A percentile compares a stretch with the other conserved stretches of the same genome.
phyloP scores from a whole-genome alignment of 2,329 filamentous ascomycete species.

The Rhinocladiella similis region DNA sequence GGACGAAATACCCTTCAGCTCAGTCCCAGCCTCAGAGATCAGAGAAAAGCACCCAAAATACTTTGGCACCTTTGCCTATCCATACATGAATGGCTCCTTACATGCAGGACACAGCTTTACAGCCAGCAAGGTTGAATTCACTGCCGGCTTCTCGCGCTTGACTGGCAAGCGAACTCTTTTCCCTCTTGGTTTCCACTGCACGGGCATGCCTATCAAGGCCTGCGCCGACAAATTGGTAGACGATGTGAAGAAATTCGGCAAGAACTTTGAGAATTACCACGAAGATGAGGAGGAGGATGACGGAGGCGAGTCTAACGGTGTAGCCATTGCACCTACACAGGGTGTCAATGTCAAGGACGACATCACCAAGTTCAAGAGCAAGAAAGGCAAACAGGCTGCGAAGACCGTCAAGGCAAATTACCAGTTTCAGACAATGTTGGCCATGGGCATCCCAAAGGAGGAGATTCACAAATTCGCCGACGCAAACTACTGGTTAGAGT shows the following conservation, averaged over 20 bases:
- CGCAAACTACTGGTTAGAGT: slow-evolving; percentile 85
- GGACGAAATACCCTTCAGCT: slow-evolving; percentile 72
- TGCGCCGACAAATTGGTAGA: slow-evolving; percentile 91
- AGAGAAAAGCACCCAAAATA: slow-evolving; percentile 85
- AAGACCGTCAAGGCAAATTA: slow-evolving; percentile 95
- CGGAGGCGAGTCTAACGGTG: slow-evolving; percentile 46
- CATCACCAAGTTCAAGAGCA: slow-evolving; percentile 85
- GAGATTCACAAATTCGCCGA: slow-evolving; percentile 95
- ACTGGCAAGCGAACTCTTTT: slow-evolving; percentile 84
- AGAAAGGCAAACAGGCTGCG: slow-evolving; percentile 86
- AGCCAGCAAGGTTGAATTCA: slow-evolving; percentile 90
- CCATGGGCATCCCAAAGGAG: slow-evolving; percentile 79
- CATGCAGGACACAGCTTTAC: slow-evolving; percentile 94
- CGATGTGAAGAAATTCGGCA: slow-evolving; percentile 85
- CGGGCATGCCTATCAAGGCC: slow-evolving; percentile 97
- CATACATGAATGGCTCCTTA: slow-evolving; percentile 83
- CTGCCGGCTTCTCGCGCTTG: slow-evolving; percentile 82
- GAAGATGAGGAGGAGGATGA: slow-evolving; percentile 59
- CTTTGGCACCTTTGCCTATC: slow-evolving; percentile 77
- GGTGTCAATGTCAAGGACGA: slow-evolving; percentile 69
- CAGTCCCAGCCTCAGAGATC: slow-evolving; percentile 71
- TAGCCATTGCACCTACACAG: slow-evolving; percentile 61
- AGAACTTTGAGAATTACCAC: slow-evolving; percentile 77
- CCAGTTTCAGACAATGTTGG: slow-evolving; percentile 92
- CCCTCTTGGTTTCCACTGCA: slow-evolving; percentile 93